Evolutionary conservation across 1,139 yeast species (phyloP).

Genomic region (Geotrichum fermentans): DNA sequence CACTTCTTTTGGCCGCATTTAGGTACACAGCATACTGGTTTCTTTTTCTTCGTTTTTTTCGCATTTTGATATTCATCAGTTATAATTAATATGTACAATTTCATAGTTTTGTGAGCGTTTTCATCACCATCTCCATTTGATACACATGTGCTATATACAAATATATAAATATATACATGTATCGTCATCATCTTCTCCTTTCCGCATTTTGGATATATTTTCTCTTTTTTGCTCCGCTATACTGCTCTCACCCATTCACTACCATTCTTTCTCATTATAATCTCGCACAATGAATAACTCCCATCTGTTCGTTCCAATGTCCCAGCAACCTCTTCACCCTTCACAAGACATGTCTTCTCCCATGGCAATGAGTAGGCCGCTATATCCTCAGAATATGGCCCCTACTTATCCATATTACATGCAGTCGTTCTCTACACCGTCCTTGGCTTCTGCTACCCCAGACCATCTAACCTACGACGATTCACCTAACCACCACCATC

Average conservation of each 20-base stretch:
- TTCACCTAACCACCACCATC: not conserved
- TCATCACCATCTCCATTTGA: too few relatives aligned
- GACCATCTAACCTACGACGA: conserved; percentile 1
- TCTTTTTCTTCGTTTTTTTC: too few relatives aligned
- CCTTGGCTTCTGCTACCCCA: not conserved
- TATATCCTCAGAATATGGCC: not conserved
- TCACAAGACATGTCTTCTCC: conserved; percentile 1
- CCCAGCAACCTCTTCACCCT: not conserved
- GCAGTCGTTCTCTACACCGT: not conserved
- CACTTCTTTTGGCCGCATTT: too few relatives aligned
- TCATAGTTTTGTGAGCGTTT: too few relatives aligned
- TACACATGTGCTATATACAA: too few relatives aligned
- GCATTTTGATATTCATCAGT: too few relatives aligned
- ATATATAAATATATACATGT: too few relatives aligned
- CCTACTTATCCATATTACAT: conserved; percentile 1
- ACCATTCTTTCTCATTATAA: not conserved
- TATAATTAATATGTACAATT: too few relatives aligned
- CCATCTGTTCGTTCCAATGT: not conserved
- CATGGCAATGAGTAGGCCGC: not conserved
- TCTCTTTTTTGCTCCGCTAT: not conserved
- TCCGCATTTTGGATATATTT: too few relatives aligned
- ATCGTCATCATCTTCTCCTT: too few relatives aligned
- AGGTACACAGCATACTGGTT: too few relatives aligned
- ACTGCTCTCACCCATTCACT: too few relatives aligned
- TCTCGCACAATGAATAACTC: conserved; percentile 2